phyloP scores from a whole-genome alignment of 768 basidiomycete species.

The Termitomyces sp. region DNA sequence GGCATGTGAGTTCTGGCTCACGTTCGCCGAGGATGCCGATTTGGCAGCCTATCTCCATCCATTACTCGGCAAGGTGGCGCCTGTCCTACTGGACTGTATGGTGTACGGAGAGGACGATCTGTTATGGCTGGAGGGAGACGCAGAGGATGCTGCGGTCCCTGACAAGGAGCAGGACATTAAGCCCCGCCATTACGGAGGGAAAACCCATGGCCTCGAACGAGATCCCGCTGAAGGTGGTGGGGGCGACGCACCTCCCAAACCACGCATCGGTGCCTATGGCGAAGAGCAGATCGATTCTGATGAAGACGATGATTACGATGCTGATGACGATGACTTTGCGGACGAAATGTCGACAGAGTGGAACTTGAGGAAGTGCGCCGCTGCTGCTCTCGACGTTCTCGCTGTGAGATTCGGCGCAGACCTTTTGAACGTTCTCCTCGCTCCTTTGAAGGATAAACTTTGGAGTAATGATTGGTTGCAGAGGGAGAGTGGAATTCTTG shows the following conservation, averaged over 20 bases:
- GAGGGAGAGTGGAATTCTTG: constrained; percentile 92
- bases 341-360: constrained; percentile 98
- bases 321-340: constrained; percentile 89
- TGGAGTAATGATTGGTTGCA: constrained; percentile 94
- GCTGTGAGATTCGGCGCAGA: constrained; percentile 93
- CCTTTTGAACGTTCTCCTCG: constrained; percentile 82
- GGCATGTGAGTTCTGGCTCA: constrained; percentile 99
- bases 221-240: constrained; percentile 44
- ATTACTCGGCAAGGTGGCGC: constrained; percentile 87
- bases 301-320: constrained; percentile 85
- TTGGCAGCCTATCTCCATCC: constrained; percentile 83
- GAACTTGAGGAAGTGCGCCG: constrained; percentile 98
- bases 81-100: constrained; percentile 97
- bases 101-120: constrained; percentile 94
- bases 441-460: constrained; percentile 88
- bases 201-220: constrained; percentile 82
- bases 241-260: constrained; percentile 34
- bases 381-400: constrained; percentile 94
- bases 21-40: constrained; percentile 94
- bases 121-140: constrained; percentile 90
- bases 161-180: constrained; percentile 97
- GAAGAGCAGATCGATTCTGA: constrained; percentile 83
- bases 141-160: constrained; percentile 85
- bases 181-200: constrained; percentile 87
- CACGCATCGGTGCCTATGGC: constrained; percentile 65